Evolutionary conservation across 2,329 filamentous ascomycete genomes (phyloP).

Genomic region (Chaetomiaceae sp.): DNA sequence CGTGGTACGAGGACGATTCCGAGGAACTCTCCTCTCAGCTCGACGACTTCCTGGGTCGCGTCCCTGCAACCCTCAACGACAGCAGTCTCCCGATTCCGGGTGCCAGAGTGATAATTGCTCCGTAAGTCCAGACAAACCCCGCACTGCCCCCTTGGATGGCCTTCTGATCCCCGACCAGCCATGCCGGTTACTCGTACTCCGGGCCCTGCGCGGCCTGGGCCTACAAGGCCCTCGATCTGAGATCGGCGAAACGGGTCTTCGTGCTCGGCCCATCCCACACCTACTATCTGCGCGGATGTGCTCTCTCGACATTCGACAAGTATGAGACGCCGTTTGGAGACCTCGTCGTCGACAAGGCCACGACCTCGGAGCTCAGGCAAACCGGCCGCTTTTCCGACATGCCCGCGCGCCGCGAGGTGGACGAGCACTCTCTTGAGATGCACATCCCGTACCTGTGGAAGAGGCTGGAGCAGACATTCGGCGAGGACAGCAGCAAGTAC

Average conservation of each 20-base stretch:
- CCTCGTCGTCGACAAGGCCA: conserved; percentile 58
- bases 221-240: conserved; percentile 83
- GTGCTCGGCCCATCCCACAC: conserved; percentile 91
- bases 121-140: conserved; percentile 57
- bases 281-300: conserved; percentile 71
- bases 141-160: background rate
- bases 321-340: conserved; percentile 74
- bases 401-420: conserved; percentile 61
- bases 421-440: conserved; percentile 94
- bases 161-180: conserved; percentile 48
- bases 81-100: conserved; percentile 61
- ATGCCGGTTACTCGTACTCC: conserved; percentile 91
- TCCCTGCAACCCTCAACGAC: conserved; percentile 62
- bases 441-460: conserved; percentile 92
- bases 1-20: conserved; percentile 73
- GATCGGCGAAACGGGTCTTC: conserved; percentile 79
- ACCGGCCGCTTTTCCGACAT: conserved; percentile 62
- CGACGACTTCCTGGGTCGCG: conserved; percentile 66
- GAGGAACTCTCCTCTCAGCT: conserved; percentile 63
- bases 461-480: conserved; percentile 53
- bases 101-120: conserved; percentile 84
- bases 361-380: conserved; percentile 45
- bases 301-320: conserved; percentile 65
- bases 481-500: conserved; percentile 43
- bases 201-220: conserved; percentile 91